Evolutionary conservation across 257 asterid genomes (phyloP), one percentile per base, ranked within the genome.

Genomic region (Sherardia arvensis): DNA sequence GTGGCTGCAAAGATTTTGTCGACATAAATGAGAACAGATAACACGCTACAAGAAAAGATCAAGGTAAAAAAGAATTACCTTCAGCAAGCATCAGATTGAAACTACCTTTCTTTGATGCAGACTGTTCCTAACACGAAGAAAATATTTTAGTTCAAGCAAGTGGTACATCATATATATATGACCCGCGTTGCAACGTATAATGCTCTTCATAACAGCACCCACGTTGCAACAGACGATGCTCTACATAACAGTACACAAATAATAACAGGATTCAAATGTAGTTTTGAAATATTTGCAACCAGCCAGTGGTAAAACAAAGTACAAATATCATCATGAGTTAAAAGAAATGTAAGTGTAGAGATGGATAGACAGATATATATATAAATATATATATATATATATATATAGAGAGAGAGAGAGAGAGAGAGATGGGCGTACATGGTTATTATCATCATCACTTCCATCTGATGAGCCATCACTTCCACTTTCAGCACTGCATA

Each of bases 31-130:
- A 36, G 74, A n/a, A 26, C 26, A 36, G 9, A 34, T 32, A 28
- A 59, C 48, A 66, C 15, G 64, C n/a, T 58, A 36, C 69, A 62
- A 1, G 2, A 57, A 33, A 32, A 59, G 60, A 40, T 64, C 55
- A 64, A 69, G 47, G 48, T 29, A 15, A 51, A 26, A 68, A 69
- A 64, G 62, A 53, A 61, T 74, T 77, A 92, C 99, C 99, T 61
- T 87, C 97, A 15, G 89, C 99, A 67, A 92, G 95, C 99, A 89
- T 92, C 78, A 82, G 95, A 55, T 87, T 87, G 57, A 92, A 92
- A 75, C 95, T 92, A 74, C 97, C 96, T 79, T 82, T 89, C 87
- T 84, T 92, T 45, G 81, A 53, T 25, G 72, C 86, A 69, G 95
- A 71, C 65, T 70, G 83, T 66, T 80, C 96, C 99, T 87, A 67